Evolutionary conservation across 192 early-diverging fungal species (phyloP).

Genomic region (Backusella australiensis): DNA sequence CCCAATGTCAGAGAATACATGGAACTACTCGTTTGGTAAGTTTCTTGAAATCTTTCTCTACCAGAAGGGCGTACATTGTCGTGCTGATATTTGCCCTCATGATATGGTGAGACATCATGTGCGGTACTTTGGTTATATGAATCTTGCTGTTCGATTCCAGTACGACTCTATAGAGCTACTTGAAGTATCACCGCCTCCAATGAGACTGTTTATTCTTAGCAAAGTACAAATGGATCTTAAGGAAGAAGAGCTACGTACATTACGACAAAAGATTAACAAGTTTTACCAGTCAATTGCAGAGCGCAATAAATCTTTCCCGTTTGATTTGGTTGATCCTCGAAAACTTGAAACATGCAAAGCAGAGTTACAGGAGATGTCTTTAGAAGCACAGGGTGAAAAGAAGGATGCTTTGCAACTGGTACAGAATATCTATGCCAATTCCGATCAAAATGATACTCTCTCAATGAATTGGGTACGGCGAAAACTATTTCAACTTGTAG

Average conservation of each 20-base stretch:
- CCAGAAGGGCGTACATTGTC: slow-evolving; percentile 60
- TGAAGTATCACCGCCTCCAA: slow-evolving; percentile 73
- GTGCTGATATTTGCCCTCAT: slow-evolving; percentile 77
- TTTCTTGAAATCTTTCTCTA: slow-evolving; percentile 93
- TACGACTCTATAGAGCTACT: slow-evolving; percentile 69
- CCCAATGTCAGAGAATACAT: slow-evolving; percentile 81
- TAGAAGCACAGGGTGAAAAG: slow-evolving; percentile 72
- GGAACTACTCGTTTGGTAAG: slow-evolving; percentile 98
- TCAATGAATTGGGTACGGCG: slow-evolving; percentile 78
- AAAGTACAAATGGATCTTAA: slow-evolving; percentile 68
- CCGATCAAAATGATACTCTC: slow-evolving; percentile 73
- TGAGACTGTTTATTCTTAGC: slow-evolving; percentile 56
- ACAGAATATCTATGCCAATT: slow-evolving; percentile 81
- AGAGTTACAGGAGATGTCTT: slow-evolving; percentile 65
- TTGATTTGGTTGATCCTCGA: slow-evolving; percentile 71
- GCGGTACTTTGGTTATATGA: slow-evolving; percentile 78
- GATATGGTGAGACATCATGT: slow-evolving; percentile 81
- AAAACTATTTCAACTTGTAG: slow-evolving; percentile 74
- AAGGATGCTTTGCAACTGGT: slow-evolving; percentile 80
- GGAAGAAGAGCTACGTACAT: slow-evolving; percentile 68
- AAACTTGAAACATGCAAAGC: slow-evolving; percentile 72
- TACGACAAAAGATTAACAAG: slow-evolving; percentile 65
- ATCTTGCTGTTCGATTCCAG: slow-evolving; percentile 77
- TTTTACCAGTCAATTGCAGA: slow-evolving; percentile 89
- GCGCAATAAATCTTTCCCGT: slow-evolving; percentile 76